Percentiles rank a stretch among this genome's conserved stretches.
These are phyloP conservation scores for Pythium folliculosum DNA, from an alignment of 352 stramenopile species.

Conservation along the genomic window DNA sequence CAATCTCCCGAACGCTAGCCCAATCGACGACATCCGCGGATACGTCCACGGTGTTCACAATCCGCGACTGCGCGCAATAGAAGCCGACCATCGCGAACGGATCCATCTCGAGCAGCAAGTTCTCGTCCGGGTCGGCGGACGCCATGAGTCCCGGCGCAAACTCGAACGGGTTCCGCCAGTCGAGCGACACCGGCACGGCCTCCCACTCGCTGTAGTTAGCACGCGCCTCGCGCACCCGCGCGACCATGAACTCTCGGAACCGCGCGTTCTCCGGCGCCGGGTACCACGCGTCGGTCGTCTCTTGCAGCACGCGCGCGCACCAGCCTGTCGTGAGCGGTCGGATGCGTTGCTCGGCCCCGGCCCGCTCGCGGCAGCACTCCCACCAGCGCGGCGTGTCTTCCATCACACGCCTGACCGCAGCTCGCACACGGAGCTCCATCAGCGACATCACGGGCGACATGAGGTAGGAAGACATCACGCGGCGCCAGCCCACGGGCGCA, in stretches of 20 bases:
- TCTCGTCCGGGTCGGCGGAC: not conserved
- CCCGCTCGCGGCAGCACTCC: not conserved
- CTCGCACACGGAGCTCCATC: constrained; percentile 12
- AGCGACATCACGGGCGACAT: not conserved
- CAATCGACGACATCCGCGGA: not conserved
- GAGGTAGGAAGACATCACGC: not conserved
- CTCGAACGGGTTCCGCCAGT: not conserved
- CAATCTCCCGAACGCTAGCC: not conserved
- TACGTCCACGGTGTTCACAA: not conserved
- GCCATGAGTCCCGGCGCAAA: not conserved
- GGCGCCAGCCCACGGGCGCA: constrained; percentile 1
- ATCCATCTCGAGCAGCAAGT: not conserved
- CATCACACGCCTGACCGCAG: not conserved
- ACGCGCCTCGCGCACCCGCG: not conserved
- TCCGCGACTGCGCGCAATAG: constrained; percentile 8
- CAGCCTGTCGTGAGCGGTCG: not conserved
- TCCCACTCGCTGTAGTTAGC: not conserved
- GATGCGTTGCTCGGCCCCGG: not conserved
- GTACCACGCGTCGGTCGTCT: constrained; percentile 8
- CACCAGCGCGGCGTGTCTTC: not conserved
- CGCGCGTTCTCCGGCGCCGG: not conserved
- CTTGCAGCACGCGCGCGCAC: not conserved
- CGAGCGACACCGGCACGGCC: not conserved
- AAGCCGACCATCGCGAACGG: constrained; percentile 16
- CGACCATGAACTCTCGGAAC: not conserved